Base-by-base conservation (phyloP, 345 rosid species). In the Salix koriyanagi region DNA sequence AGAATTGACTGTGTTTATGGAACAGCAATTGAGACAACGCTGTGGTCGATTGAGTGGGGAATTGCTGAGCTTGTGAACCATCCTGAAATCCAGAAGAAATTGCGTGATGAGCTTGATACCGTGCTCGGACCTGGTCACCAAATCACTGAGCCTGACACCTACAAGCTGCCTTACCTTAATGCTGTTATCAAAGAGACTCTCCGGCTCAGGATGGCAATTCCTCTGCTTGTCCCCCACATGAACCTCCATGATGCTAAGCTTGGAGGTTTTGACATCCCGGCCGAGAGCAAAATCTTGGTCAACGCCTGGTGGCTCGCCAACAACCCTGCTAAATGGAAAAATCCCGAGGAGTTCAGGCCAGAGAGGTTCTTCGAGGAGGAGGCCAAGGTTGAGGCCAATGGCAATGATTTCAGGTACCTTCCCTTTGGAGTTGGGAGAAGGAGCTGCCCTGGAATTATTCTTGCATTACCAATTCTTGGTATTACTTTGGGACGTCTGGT, bases 241-340 rank as follows among this genome's bases (percentile, higher is more conserved):
- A 96, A 96, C 87, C 96, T 96, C 73, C 76, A 93, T 36, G 97
- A 96, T 0, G 99, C 99, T 32, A 96, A 89, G 88, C 98, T 96
- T 32, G 84, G 87, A 0, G 92, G 93, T 46, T 94, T 81, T 6
- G 99, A 96, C 56, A 86, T 96, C 73, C 99, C 99, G 0, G 99
- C 99, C 0, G 99, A 96, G 83, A 93, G 98, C 94, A 96, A 96
- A 50, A 91, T 96, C 84, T 70, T 96, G 25, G 97, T 96, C 18
- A 96, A 96, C 19, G 99, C 99, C 0, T 96, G 99, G 99, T 93
- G 96, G 94, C 91, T 96, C 0, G 99, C 97, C 23, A 96, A 96
- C 91, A 91, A 96, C 76, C 99, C 99, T 2, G 79, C 82, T 9
- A 48, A 87, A 52, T 96, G 99, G 99, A 92, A 91, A 77, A 87